These are phyloP conservation scores for Colletotrichum spinosum DNA, from an alignment of 2,329 filamentous ascomycete species.

Conservation along the genomic window DNA sequence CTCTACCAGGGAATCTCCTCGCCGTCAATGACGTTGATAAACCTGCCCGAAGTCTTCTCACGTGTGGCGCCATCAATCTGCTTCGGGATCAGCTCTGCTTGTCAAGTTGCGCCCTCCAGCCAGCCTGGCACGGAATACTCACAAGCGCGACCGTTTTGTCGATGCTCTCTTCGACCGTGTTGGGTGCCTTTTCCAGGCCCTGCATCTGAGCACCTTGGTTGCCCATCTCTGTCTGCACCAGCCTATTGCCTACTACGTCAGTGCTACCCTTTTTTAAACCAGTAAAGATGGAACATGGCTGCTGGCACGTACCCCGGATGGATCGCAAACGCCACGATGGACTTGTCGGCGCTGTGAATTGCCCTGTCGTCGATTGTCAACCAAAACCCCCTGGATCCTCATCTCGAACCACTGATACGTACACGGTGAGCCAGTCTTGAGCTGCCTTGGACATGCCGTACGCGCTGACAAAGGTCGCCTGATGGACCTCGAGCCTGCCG, in stretches of 20 bases:
- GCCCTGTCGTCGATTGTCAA: neutral
- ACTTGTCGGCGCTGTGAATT: conserved; percentile 11
- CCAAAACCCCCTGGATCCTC: too few species aligned
- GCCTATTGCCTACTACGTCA: conserved; percentile 37
- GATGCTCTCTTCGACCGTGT: conserved; percentile 49
- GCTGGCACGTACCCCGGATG: conserved; percentile 41
- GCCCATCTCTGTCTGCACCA: conserved; percentile 57
- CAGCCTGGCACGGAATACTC: neutral
- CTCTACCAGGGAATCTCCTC: conserved; percentile 37
- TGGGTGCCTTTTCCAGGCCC: conserved; percentile 47
- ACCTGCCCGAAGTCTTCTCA: conserved; percentile 42
- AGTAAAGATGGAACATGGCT: neutral
- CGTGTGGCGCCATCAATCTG: conserved; percentile 51
- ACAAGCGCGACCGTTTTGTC: conserved; percentile 43
- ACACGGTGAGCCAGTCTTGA: conserved; percentile 45
- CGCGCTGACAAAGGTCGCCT: conserved; percentile 37
- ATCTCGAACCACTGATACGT: neutral
- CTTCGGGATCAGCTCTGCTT: neutral
- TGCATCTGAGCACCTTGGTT: conserved; percentile 46
- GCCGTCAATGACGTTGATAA: conserved; percentile 37
- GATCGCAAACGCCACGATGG: conserved; percentile 28
- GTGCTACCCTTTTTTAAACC: neutral
- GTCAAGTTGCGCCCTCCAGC: too few species aligned
- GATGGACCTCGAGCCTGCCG: conserved; percentile 34
- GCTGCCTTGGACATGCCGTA: conserved; percentile 48